Base-by-base conservation (phyloP, 805 yeast species). In the Saturnispora sekii region DNA sequence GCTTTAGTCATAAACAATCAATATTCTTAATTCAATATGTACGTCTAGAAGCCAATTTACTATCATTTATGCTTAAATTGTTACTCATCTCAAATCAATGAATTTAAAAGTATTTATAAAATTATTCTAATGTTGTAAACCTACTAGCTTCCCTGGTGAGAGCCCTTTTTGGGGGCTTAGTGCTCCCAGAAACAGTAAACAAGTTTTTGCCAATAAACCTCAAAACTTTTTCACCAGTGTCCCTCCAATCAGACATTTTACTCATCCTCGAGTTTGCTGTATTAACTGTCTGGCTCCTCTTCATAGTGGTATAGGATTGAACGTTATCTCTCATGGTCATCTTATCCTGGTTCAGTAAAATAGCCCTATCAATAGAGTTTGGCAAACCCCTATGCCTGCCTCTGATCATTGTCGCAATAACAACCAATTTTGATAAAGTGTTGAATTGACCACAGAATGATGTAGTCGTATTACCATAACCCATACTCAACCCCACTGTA, bases 371-470 rank as follows among this genome's bases (percentile, higher is more conserved):
- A 47, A 93, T 73, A 0, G 89, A 70, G 59, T 90, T 88, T 1
- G 98, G 98, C 48, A 93, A 70, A 32, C 97, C 97, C 73, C 98
- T 85, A 57, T 89, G 97, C 48, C 97, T 73, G 9, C 98, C 97
- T 67, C 98, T 77, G 38, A 93, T 73, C 84, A 93, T 79, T 82
- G 88, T 78, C 5, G 88, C 90, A 51, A 86, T 79, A 33, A 93
- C 79, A 2, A 90, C 85, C 38, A 93, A 68, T 58, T 93, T 93
- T 1, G 95, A 83, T 7, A 90, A 55, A 0, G 73, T 71, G 16
- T 75, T 73, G 59, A 90, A 86, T 57, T 81, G 76, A 0, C 77
- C 87, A 14, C 82, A 73, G 40, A 93, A 76, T 1, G 97, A 85
- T 7, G 87, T 69, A 49, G 73, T 67, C 3, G 74, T 67, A 38